Base-by-base conservation (phyloP, 169 alveolate species). In the Cryptosporidium tyzzeri region DNA sequence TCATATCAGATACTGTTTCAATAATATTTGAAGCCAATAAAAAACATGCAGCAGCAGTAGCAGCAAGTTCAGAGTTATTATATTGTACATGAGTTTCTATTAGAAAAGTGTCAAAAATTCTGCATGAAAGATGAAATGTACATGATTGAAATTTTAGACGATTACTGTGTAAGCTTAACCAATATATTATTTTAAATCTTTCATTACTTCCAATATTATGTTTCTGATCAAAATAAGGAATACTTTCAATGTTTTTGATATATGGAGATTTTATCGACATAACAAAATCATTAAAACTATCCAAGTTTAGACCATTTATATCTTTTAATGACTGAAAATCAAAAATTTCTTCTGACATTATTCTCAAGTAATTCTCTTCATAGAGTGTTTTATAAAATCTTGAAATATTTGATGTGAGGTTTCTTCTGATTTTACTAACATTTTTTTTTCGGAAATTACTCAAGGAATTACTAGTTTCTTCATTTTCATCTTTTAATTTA, bases 51-150 rank as follows among this genome's bases (percentile, higher is more conserved):
- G 89, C 73, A 18, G 89, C 75, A 35, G 65, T 59, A 4, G 59
- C 37, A 31, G 68, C 89, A 9, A 80, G 53, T 45, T 59, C 73
- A 44, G 65, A 48, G 18, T 80, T 39, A 29, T 31, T 45, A 18
- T 16, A 59, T 45, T 35, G 29, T 50, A 14, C 53, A 3, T 29
- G 35, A 0, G 73, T 61, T 33, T 59, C 75, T 0, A 80, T 3
- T 14, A 80, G 44, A 65, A 44, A 80, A 26, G 41, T 33, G 23
- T 80, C 75, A 41, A 80, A 65, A 33, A 80, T 80, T n/a, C 55
- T 59, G 14, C 89, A 80, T 8, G 89, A 80, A 23, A 80, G 67
- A 48, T 80, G 89, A 59, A 80, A 80, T 18, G 89, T 80, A 65
- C 89, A 80, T 9, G 89, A 80, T 21, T 80, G 89, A 45, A 80